Evolutionary conservation across 2,329 filamentous ascomycete species (phyloP), one percentile per base, ranked within the genome.

Genomic region (Monilinia aucupariae): DNA sequence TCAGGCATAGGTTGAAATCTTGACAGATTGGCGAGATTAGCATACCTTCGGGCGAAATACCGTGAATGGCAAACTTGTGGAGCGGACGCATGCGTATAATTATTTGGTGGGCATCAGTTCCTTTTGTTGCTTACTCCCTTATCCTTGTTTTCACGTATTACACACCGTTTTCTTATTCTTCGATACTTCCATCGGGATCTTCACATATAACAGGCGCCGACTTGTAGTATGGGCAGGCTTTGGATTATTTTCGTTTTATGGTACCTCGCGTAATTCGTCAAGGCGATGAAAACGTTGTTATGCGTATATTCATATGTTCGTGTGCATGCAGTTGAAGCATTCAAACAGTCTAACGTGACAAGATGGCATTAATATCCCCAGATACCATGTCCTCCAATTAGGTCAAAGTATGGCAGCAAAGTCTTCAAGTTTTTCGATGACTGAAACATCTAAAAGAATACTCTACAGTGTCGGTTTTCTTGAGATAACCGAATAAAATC

Each of bases 71-170:
- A 47, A 22, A 12, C 25, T 13, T n/a, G n/a, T 61, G 27, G 37
- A 49, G 48, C 30, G 10, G 50, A 39, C 39, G 49, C 22, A 32
- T 20, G 34, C 17, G 20, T 51, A 30, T n/a, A 53, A 32, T 54
- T 12, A 34, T 54, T 61, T 5, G 59, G 45, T 45, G 37, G 30
- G 13, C 22, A 22, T 54, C 9, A 7, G 49, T 45, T 47, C 25
- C 15, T 43, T 54, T 22, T 17, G 9, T 55, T 61, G n/a, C n/a
- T 30, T 30, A 10, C 10, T 20, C 50, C 37, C 50, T 48, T 61
- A 30, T 17, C 50, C 50, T 61, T 61, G n/a, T 47, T 37, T 45
- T 45, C 22, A 12, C 47, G 49, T 55, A 48, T 47, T 39, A 48
- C 43, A 49, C 55, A 49, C 55, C 30, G 22, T 49, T 20, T 37